Evolutionary conservation across 495 filamentous ascomycete species (phyloP).

Genomic region (Xylaria cubensis): DNA sequence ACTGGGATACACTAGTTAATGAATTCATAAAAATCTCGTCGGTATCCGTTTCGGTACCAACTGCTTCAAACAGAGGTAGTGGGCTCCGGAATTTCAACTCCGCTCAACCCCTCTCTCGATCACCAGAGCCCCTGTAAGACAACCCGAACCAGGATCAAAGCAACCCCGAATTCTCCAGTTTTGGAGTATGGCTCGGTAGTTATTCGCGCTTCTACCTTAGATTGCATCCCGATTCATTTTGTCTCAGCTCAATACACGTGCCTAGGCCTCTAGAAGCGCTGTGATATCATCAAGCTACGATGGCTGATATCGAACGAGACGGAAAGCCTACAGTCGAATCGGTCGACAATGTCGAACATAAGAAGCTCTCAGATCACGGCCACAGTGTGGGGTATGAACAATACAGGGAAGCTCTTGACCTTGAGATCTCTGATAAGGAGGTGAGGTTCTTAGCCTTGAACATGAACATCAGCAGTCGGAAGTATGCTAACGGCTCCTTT

Average conservation of each 20-base stretch:
- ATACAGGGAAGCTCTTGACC: slow-evolving; percentile 17
- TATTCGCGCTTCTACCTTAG: background rate
- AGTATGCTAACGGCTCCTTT: background rate
- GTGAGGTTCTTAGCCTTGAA: background rate
- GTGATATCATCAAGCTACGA: background rate
- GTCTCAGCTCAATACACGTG: background rate
- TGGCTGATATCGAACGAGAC: slow-evolving; percentile 7
- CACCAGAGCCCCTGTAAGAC: background rate
- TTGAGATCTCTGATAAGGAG: slow-evolving; percentile 25
- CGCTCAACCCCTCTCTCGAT: background rate
- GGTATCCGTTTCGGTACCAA: background rate
- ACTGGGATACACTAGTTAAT: background rate
- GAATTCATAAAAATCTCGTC: background rate
- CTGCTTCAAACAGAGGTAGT: background rate
- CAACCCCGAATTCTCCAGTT: background rate
- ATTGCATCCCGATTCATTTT: background rate
- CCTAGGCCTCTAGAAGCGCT: background rate
- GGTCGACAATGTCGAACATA: background rate
- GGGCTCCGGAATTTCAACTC: background rate
- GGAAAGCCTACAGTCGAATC: background rate
- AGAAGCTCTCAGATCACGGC: background rate
- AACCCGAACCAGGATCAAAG: background rate
- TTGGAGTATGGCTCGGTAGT: background rate
- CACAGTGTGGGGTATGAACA: slow-evolving; percentile 22
- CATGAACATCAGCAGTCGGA: background rate